phyloP scores from a whole-genome alignment of 352 stramenopile species.

The Pythium plurisporium region DNA sequence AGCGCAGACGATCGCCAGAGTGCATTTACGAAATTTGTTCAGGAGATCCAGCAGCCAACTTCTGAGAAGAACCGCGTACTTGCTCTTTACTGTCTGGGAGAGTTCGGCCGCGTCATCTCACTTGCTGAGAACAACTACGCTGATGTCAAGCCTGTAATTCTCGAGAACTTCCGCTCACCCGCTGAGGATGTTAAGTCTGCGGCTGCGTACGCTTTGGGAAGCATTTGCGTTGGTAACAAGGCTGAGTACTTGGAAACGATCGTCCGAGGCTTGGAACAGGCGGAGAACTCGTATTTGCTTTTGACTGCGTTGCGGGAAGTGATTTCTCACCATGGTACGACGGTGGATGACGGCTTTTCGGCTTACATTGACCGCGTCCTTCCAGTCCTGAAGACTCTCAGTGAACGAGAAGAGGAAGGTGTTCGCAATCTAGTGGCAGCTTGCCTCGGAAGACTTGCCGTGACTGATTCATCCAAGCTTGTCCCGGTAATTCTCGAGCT shows the following conservation, averaged over 20 bases:
- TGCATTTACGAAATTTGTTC: constrained; percentile 73
- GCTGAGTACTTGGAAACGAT: constrained; percentile 88
- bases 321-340: constrained; percentile 83
- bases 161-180: constrained; percentile 82
- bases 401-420: constrained; percentile 91
- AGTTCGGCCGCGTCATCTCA: constrained; percentile 93
- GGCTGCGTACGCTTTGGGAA: constrained; percentile 94
- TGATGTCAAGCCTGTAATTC: constrained; percentile 88
- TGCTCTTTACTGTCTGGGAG: constrained; percentile 92
- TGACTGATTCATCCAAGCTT: constrained; percentile 87
- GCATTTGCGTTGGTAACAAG: constrained; percentile 94
- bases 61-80: constrained; percentile 83
- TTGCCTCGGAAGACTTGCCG: constrained; percentile 94
- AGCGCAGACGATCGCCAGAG: constrained; percentile 50
- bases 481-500: constrained; percentile 88
- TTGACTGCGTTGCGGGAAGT: constrained; percentile 95
- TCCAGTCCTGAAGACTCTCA: constrained; percentile 92
- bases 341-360: constrained; percentile 66
- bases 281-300: constrained; percentile 95
- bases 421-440: constrained; percentile 97
- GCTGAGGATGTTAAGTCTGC: constrained; percentile 96
- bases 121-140: constrained; percentile 57
- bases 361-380: constrained; percentile 87
- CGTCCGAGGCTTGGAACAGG: constrained; percentile 89
- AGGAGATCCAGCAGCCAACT: constrained; percentile 47